Conservation (phyloP, 2,329 filamentous ascomycete species). For the Botryotinia globosa region DNA sequence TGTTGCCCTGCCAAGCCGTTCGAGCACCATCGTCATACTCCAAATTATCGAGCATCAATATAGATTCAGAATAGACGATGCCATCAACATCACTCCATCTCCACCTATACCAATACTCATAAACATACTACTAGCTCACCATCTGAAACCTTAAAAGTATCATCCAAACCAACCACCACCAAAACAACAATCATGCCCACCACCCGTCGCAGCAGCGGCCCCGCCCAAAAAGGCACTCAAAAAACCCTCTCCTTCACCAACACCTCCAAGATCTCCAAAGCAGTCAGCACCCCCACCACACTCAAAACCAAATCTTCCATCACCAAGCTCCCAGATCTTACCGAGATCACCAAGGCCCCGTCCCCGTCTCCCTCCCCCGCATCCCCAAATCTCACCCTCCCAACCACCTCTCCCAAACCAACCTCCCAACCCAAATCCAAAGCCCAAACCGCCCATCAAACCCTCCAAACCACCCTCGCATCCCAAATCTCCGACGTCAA, state of each 20-base stretch:
- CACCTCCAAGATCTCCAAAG: slow-evolving; percentile 56
- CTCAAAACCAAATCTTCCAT: not conserved
- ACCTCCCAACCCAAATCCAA: slow-evolving; percentile 20
- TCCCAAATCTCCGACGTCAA: slow-evolving; percentile 67
- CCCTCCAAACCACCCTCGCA: slow-evolving; percentile 51
- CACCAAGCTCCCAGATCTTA: not conserved
- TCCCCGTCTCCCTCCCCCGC: slow-evolving; percentile 24
- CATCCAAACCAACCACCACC: slow-evolving; percentile 12
- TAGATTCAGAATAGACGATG: not conserved
- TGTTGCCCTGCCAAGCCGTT: slow-evolving; percentile 11
- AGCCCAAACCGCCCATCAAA: slow-evolving; percentile 40
- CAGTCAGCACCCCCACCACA: slow-evolving; percentile 39
- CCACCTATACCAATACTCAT: not conserved
- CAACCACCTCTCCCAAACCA: not conserved
- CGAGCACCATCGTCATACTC: not conserved
- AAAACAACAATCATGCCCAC: slow-evolving; percentile 16
- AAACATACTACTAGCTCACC: not conserved
- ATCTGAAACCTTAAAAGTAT: slow-evolving; percentile 10
- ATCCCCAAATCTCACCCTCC: not conserved
- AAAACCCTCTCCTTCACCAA: slow-evolving; percentile 64
- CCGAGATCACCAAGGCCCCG: not conserved
- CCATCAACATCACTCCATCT: not conserved
- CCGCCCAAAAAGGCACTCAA: slow-evolving; percentile 42
- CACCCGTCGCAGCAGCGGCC: slow-evolving; percentile 41
- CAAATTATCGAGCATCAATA: not conserved